phyloP scores from a whole-genome alignment of 345 rosid genomes.

The Aquilaria malaccensis region DNA sequence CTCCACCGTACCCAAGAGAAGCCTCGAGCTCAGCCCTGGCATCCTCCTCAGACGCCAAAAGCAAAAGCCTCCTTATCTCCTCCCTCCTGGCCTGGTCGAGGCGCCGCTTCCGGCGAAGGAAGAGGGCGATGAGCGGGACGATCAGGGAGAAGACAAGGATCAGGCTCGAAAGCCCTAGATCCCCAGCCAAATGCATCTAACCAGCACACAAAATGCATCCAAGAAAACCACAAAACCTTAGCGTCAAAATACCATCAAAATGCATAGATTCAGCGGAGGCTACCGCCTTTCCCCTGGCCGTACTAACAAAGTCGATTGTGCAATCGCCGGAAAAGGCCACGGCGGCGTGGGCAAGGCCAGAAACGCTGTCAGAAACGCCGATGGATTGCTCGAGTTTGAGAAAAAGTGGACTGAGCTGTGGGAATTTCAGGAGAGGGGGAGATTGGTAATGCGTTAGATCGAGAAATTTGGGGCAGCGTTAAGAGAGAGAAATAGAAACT shows the following conservation, averaged over 20 bases:
- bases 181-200: slow-evolving; percentile 77
- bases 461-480: too few relatives aligned
- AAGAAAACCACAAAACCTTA: slow-evolving; percentile 25
- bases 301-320: slow-evolving; percentile 7
- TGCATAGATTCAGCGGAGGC: slow-evolving; percentile 39
- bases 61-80: slow-evolving; percentile 71
- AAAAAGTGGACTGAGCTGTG: neutral
- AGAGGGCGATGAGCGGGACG: slow-evolving; percentile 35
- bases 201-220: slow-evolving; percentile 37
- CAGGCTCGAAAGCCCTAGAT: slow-evolving; percentile 85
- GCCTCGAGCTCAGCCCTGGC: slow-evolving; percentile 86
- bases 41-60: slow-evolving; percentile 76
- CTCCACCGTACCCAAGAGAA: slow-evolving; percentile 25
- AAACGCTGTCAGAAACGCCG: slow-evolving; percentile 12
- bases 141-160: slow-evolving; percentile 47
- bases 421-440: slow-evolving; percentile 13
- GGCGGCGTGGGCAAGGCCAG: slow-evolving; percentile 5
- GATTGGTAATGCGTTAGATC: slow-evolving; percentile 1
- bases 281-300: neutral
- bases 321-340: slow-evolving; percentile 21
- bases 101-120: slow-evolving; percentile 70
- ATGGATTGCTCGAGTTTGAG: slow-evolving; percentile 6
- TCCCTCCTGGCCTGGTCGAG: slow-evolving; percentile 44
- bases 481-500: too few relatives aligned
- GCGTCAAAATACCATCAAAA: slow-evolving; percentile 28